Percentiles rank a stretch among this genome's conserved stretches.
phyloP scores from a whole-genome alignment of 2,329 filamentous ascomycete genomes.

The Akanthomyces muscarius region DNA sequence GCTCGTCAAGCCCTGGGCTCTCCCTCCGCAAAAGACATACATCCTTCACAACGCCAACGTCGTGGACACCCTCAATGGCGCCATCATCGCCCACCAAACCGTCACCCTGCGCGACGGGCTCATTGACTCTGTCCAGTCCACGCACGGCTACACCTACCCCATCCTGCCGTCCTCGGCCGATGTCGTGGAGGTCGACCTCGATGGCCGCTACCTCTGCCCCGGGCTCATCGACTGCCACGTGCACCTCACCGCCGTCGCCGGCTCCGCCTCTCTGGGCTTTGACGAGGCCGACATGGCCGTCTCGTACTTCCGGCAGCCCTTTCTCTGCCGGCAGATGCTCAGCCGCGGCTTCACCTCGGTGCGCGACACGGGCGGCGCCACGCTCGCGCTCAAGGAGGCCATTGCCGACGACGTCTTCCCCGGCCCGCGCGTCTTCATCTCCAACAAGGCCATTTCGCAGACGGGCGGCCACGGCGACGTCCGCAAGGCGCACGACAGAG shows the following conservation, averaged over 20 bases:
- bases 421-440: constrained; percentile 53
- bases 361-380: constrained; percentile 55
- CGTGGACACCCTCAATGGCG: constrained; percentile 36
- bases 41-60: constrained; percentile 42
- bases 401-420: constrained; percentile 51
- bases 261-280: constrained; percentile 25
- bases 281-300: constrained; percentile 31
- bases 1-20: constrained; percentile 34
- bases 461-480: constrained; percentile 56
- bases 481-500: constrained; percentile 46
- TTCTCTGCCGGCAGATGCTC: constrained; percentile 47
- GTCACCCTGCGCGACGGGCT: constrained; percentile 35
- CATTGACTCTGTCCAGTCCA: constrained; percentile 27
- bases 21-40: constrained; percentile 29
- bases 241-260: constrained; percentile 30
- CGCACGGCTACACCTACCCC: background rate
- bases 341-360: constrained; percentile 55
- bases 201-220: constrained; percentile 30
- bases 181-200: constrained; percentile 22
- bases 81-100: constrained; percentile 25
- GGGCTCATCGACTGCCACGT: constrained; percentile 34
- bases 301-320: constrained; percentile 44
- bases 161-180: background rate
- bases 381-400: constrained; percentile 51
- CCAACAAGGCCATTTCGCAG: constrained; percentile 51